These are phyloP conservation scores for Fragaria vesca DNA, from an alignment of 306 rosid species.

Conservation along the genomic window DNA sequence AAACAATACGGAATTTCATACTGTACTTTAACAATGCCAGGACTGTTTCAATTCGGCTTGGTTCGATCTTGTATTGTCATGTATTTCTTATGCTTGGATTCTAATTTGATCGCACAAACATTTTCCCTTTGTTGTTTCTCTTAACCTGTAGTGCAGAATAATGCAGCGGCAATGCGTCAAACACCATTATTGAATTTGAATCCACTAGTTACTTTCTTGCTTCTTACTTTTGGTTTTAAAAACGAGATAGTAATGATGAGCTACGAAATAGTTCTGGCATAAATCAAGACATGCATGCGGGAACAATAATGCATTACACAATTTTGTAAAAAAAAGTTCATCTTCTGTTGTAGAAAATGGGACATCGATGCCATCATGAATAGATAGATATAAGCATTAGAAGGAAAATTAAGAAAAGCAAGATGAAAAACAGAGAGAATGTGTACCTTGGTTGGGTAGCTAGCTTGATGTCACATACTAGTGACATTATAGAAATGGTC, in stretches of 20 bases:
- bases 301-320: not conserved
- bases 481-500: not conserved
- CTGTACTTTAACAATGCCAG: not conserved
- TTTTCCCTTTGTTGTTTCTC: not conserved
- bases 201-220: slow-evolving; percentile 3
- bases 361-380: slow-evolving; percentile 1
- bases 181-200: slow-evolving; percentile 12
- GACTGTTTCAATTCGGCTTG: not conserved
- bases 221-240: not conserved
- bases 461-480: not conserved
- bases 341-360: not conserved
- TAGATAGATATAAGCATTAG: not conserved
- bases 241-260: slow-evolving; percentile 10
- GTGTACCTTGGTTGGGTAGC: not conserved
- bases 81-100: not conserved
- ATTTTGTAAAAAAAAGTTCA: not conserved
- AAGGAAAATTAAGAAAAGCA: not conserved
- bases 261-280: not conserved
- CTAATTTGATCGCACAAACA: not conserved
- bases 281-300: slow-evolving; percentile 4
- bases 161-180: slow-evolving; percentile 4
- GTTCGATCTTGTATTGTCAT: not conserved
- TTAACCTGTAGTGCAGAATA: not conserved
- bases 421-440: not conserved
- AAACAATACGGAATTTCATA: not conserved